phyloP scores from a whole-genome alignment of 495 filamentous ascomycete genomes.

The Ramalina peruviana region DNA sequence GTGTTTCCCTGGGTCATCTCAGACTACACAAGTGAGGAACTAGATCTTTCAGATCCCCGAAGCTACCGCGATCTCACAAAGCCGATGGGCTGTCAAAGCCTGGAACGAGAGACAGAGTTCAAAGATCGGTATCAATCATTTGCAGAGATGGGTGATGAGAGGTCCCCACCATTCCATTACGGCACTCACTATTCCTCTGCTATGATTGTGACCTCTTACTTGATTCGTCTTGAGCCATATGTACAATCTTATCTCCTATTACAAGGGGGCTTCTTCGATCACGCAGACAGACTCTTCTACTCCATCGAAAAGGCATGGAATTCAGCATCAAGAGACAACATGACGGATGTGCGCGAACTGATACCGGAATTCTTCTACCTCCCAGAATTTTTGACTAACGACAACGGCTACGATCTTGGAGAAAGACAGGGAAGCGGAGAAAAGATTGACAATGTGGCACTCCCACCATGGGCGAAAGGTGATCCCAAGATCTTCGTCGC shows the following conservation, averaged over 20 bases:
- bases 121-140: constrained; percentile 72
- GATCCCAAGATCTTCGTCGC: constrained; percentile 92
- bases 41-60: constrained; percentile 70
- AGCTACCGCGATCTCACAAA: constrained; percentile 86
- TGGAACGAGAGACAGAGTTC: constrained; percentile 59
- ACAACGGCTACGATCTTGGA: constrained; percentile 89
- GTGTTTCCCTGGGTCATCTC: constrained; percentile 96
- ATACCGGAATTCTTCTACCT: constrained; percentile 96
- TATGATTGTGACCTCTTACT: constrained; percentile 94
- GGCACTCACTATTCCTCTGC: constrained; percentile 98
- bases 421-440: constrained; percentile 64
- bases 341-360: constrained; percentile 84
- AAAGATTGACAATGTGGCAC: constrained; percentile 63
- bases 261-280: constrained; percentile 92
- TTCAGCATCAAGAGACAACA: constrained; percentile 78
- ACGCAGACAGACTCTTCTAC: constrained; percentile 88
- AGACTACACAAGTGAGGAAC: constrained; percentile 91
- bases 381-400: constrained; percentile 82
- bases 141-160: constrained; percentile 77
- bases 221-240: constrained; percentile 90
- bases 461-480: constrained; percentile 94
- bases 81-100: constrained; percentile 90
- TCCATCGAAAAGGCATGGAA: constrained; percentile 84
- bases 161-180: constrained; percentile 79
- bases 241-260: constrained; percentile 94